Evolutionary conservation across 2,329 filamentous ascomycete species (phyloP).

Genomic region (Paecilomyces formosus): DNA sequence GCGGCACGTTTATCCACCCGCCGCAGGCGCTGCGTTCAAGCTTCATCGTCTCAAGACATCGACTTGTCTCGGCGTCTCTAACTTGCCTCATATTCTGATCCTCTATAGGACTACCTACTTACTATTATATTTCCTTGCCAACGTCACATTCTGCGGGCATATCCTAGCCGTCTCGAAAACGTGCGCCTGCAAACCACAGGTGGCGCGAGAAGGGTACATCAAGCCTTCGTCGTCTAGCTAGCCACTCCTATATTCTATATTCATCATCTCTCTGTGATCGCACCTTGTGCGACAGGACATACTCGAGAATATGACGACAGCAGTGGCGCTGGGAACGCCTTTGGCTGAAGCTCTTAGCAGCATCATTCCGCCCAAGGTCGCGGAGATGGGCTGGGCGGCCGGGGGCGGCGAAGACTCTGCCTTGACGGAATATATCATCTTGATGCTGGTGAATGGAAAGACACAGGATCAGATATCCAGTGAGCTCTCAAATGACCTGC

Average conservation of each 20-base stretch:
- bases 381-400: slow-evolving; percentile 86
- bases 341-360: slow-evolving; percentile 75
- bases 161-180: not conserved
- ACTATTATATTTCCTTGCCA: not conserved
- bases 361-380: slow-evolving; percentile 81
- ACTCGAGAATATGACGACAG: slow-evolving; percentile 59
- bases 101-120: not conserved
- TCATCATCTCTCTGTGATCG: slow-evolving; percentile 2
- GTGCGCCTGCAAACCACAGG: not conserved
- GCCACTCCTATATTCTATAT: not conserved
- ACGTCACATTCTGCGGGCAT: not conserved
- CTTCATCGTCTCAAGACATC: not conserved
- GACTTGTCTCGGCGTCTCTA: not conserved
- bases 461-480: slow-evolving; percentile 80
- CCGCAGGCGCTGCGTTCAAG: not conserved
- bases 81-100: not conserved
- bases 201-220: not conserved
- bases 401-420: slow-evolving; percentile 73
- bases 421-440: slow-evolving; percentile 89
- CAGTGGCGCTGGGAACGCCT: slow-evolving; percentile 69
- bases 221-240: not conserved
- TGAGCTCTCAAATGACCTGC: slow-evolving; percentile 80
- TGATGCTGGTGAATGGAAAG: slow-evolving; percentile 96
- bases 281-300: slow-evolving; percentile 9
- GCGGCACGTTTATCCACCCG: not conserved